Conservation (phyloP, 2,329 filamentous ascomycete species). For the Raffaelea deltoideospora region DNA sequence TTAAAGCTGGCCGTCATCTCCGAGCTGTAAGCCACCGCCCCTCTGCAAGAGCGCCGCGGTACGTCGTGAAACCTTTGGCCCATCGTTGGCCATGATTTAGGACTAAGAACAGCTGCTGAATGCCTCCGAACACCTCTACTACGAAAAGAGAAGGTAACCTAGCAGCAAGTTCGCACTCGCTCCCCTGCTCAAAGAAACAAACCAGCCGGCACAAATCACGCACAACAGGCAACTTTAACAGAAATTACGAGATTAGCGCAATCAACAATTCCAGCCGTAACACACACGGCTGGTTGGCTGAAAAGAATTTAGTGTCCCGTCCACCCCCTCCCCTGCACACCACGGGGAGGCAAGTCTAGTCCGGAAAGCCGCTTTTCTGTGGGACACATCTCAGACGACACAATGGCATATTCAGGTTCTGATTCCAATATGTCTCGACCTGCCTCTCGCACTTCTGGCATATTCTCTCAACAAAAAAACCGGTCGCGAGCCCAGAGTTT, state of each 20-base stretch:
- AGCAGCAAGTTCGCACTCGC: neutral
- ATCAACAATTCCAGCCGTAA: neutral
- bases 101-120: too few relatives aligned
- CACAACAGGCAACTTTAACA: too few relatives aligned
- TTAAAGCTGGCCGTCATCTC: neutral
- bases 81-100: too few relatives aligned
- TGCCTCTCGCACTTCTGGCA: conserved; percentile 11
- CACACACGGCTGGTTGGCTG: neutral
- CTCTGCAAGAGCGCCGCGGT: neutral
- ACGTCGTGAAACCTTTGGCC: neutral
- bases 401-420: conserved; percentile 7
- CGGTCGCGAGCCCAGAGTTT: conserved; percentile 45
- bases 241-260: too few relatives aligned
- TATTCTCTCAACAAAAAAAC: conserved; percentile 14
- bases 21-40: neutral
- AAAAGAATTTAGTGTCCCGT: neutral
- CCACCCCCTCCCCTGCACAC: neutral
- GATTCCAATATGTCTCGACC: conserved; percentile 8
- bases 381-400: conserved; percentile 2
- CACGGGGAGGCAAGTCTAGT: neutral
- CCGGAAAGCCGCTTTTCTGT: neutral
- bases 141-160: neutral
- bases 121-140: too few relatives aligned
- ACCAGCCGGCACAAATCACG: neutral
- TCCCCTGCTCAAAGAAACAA: neutral